These are phyloP conservation scores for Eucalyptus tenuipes DNA, from an alignment of 345 rosid species.

Conservation along the genomic window DNA sequence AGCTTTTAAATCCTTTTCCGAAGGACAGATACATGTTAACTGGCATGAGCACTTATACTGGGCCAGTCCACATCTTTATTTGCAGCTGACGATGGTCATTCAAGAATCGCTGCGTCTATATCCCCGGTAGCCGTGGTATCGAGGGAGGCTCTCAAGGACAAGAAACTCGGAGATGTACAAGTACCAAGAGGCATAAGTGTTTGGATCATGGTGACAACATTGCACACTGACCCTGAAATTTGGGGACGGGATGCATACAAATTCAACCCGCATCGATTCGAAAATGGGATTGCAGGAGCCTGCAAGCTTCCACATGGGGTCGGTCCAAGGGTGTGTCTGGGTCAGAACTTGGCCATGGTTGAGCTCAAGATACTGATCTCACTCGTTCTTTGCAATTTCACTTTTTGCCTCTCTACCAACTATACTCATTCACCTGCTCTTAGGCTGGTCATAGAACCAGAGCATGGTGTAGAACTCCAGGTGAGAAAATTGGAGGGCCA, in stretches of 20 bases:
- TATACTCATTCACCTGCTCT: not conserved
- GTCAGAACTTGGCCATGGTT: conserved; percentile 11
- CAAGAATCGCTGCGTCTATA: not conserved
- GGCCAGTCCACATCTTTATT: not conserved
- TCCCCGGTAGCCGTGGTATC: not conserved
- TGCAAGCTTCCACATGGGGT: conserved; percentile 19
- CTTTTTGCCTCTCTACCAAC: not conserved
- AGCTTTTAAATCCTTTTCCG: not conserved
- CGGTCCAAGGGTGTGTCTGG: conserved; percentile 8
- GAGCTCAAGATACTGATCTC: conserved; percentile 13
- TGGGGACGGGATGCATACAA: conserved; percentile 13
- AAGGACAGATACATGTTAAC: not conserved
- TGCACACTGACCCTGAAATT: conserved; percentile 3
- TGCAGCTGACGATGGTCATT: not conserved
- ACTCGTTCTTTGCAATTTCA: conserved; percentile 8
- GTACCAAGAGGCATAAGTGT: not conserved
- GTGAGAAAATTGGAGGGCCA: not conserved
- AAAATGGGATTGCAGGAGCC: conserved; percentile 6
- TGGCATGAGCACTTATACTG: not conserved
- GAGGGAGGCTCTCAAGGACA: not conserved
- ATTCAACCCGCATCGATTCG: conserved; percentile 13
- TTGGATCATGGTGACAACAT: not conserved
- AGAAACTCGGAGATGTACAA: not conserved
- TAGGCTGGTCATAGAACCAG: not conserved
- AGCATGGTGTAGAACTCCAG: not conserved